Base-by-base conservation (phyloP, 1,284 basidiomycete genomes). In the Marasmius fiardii region DNA sequence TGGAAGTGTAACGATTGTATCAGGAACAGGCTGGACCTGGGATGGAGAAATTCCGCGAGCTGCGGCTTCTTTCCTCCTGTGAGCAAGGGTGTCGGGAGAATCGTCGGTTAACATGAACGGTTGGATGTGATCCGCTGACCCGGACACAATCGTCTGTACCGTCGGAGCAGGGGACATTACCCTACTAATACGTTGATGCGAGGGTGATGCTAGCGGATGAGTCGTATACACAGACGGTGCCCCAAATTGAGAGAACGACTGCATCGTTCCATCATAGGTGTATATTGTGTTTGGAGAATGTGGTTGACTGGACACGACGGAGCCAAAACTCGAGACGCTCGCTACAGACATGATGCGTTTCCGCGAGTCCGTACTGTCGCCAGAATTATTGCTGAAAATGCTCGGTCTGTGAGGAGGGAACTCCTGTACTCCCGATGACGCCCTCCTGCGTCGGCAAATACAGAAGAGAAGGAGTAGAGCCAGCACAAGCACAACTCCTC, bases 31-130 rank as follows among this genome's bases (percentile, higher is more conserved):
- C 10, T 31, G 28, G 5, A 31, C 5, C 28, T 31, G 5, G 28
- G 28, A 31, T 4, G 28, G 28, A 10, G 28, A 31, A n/a, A n/a
- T n/a, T 31, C 28, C 28, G 28, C 28, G n/a, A n/a, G n/a, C 28
- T 31, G 10, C 4, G 28, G 28, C 4, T n/a, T 10, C 26, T 33
- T 49, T 49, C 26, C 47, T 11, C 11, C 23, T 43, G 21, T 52
- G 16, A 14, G 54, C 41, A 8, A 54, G 43, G 26, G 54, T 43
- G n/a, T 37, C 47, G 31, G 41, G 23, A 16, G 48, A 18, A 16
- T 48, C 54, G n/a, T 39, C 24, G 10, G 52, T 43, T 7, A 58
- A 54, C 37, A 34, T 45, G 56, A 34, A 58, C 23, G 48, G 47
- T 33, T 49, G 47, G 18, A 49, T 20, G 11, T 31, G n/a, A 7